A percentile compares a stretch with the other conserved stretches of the same genome.
phyloP scores from a whole-genome alignment of 2,329 filamentous ascomycete genomes.

The Emericellopsis atlantica region DNA sequence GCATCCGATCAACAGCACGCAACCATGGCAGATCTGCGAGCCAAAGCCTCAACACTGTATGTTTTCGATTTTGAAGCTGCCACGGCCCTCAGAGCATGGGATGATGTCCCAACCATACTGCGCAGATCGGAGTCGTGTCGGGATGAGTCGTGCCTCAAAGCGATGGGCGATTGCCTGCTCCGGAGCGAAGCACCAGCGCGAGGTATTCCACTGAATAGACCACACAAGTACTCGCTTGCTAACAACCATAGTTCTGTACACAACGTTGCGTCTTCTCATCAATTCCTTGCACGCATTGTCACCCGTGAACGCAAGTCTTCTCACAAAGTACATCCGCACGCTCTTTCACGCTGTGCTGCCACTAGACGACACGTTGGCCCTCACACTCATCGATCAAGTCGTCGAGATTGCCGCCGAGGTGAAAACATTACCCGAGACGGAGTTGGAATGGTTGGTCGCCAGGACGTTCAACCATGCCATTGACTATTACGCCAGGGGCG shows the following conservation, averaged over 20 bases:
- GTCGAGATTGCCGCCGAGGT: conserved; percentile 35
- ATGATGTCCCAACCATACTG: conserved; percentile 49
- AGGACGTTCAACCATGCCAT: conserved; percentile 58
- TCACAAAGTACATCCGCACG: conserved; percentile 69
- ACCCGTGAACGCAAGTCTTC: conserved; percentile 39
- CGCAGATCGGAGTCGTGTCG: conserved; percentile 30
- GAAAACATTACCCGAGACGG: conserved; percentile 47
- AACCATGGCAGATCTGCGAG: conserved; percentile 36
- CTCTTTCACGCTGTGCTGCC: conserved; percentile 57
- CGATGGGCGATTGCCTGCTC: conserved; percentile 55
- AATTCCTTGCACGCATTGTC: conserved; percentile 51
- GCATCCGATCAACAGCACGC: conserved; percentile 24
- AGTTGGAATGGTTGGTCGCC: conserved; percentile 66
- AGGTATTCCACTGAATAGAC: conserved; percentile 20
- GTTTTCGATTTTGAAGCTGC: conserved; percentile 73
- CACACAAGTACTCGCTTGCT: background rate
- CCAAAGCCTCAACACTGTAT: conserved; percentile 54
- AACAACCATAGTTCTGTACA: conserved; percentile 28
- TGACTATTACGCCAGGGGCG: conserved; percentile 45
- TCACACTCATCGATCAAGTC: conserved; percentile 53
- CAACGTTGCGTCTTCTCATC: conserved; percentile 52
- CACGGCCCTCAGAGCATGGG: conserved; percentile 53
- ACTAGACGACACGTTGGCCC: conserved; percentile 39
- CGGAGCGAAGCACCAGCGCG: conserved; percentile 35
- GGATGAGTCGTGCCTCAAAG: conserved; percentile 37